A percentile compares a stretch with the other conserved stretches of the same genome.
Evolutionary conservation across 2,329 filamentous ascomycete species (phyloP).

Genomic region (Ophiostoma himal-ulmi): DNA sequence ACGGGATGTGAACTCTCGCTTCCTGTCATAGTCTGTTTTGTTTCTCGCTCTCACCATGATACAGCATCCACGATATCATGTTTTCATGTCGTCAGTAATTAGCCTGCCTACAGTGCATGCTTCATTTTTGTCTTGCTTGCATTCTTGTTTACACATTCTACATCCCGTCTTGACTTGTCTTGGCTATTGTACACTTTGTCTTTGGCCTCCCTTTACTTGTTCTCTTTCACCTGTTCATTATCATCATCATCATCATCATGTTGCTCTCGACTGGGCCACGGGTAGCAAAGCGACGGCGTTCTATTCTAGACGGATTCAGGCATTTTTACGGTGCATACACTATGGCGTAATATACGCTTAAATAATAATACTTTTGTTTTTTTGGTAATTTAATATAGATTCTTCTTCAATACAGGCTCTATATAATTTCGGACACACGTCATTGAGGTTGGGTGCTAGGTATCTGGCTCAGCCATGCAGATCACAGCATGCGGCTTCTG

Average conservation of each 20-base stretch:
- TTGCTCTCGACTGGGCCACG: neutral
- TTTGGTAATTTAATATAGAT: neutral
- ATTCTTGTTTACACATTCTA: neutral
- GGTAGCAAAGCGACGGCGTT: constrained; percentile 23
- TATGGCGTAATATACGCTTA: neutral
- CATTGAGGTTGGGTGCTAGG: neutral
- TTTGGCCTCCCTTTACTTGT: neutral
- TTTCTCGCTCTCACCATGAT: neutral
- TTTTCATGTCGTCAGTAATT: neutral
- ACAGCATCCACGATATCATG: neutral
- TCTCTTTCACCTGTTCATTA: neutral
- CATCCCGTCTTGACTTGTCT: neutral
- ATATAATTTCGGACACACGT: neutral
- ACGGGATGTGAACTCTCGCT: constrained; percentile 45
- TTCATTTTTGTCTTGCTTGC: neutral
- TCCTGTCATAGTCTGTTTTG: constrained; percentile 25
- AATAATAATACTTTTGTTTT: neutral
- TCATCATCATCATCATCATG: neutral
- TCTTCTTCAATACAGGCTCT: neutral
- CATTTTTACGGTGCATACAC: constrained; percentile 16
- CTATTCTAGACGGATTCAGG: constrained; percentile 11
- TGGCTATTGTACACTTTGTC: neutral
- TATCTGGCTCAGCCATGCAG: neutral
- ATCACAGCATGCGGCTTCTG: neutral
- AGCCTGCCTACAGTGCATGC: neutral